A percentile compares a stretch with the other conserved stretches of the same genome.
Conservation (phyloP, 2,329 filamentous ascomycete species). For the Trichoderma endophyticum region DNA sequence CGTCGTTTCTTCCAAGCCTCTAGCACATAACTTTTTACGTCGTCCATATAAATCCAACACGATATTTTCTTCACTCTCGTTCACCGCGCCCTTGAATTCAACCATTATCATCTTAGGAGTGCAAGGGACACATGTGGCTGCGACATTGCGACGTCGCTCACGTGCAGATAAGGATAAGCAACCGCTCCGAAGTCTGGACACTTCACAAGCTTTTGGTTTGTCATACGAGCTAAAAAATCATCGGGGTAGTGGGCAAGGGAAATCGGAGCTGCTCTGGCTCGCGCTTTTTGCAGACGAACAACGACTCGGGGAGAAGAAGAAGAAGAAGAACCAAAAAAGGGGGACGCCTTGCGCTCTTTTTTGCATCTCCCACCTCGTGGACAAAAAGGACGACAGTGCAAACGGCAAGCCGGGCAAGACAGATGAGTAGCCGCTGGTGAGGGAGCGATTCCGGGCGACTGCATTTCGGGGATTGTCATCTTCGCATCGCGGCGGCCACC, state of each 20-base stretch:
- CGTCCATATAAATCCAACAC: not conserved
- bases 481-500: not conserved
- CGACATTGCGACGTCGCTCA: not conserved
- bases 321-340: not conserved
- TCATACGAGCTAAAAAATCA: slow-evolving; percentile 15
- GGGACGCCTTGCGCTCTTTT: not conserved
- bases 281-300: slow-evolving; percentile 6
- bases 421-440: slow-evolving; percentile 19
- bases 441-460: slow-evolving; percentile 18
- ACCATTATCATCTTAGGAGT: not conserved
- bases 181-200: slow-evolving; percentile 5
- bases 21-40: not conserved
- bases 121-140: not conserved
- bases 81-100: not conserved
- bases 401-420: not conserved
- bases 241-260: slow-evolving; percentile 6
- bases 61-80: not conserved
- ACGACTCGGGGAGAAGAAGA: not conserved
- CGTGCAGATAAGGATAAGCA: slow-evolving; percentile 18
- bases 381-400: not conserved
- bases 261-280: slow-evolving; percentile 5
- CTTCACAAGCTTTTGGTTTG: slow-evolving; percentile 15
- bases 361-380: not conserved
- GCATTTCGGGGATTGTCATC: slow-evolving; percentile 14
- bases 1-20: not conserved